Percentiles rank a stretch among this genome's conserved stretches.
These are phyloP conservation scores for Synchytrium microbalum DNA, from an alignment of 371 early-diverging fungal genomes.

Conservation along the genomic window DNA sequence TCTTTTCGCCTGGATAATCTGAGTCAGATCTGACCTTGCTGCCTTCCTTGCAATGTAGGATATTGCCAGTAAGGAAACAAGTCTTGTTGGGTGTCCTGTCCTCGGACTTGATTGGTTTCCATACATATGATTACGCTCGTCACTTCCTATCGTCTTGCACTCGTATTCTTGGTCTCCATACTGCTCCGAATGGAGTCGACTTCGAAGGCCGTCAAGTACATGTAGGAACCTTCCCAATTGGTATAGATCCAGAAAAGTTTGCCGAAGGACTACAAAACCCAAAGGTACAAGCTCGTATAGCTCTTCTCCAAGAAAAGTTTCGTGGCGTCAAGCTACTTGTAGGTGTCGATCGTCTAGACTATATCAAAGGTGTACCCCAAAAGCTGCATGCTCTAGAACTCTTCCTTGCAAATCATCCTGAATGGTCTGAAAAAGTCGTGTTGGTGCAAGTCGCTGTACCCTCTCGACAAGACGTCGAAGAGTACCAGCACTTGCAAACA, in stretches of 20 bases:
- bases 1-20: conserved; percentile 2
- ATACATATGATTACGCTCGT: conserved; percentile 98
- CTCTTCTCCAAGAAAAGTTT: conserved; percentile 73
- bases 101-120: conserved; percentile 95
- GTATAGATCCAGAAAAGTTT: conserved; percentile 97
- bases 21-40: conserved; percentile 23
- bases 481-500: conserved; percentile 86
- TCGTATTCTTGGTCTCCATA: conserved; percentile 82
- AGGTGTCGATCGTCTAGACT: conserved; percentile 98
- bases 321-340: conserved; percentile 85
- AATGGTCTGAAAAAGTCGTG: conserved; percentile 87
- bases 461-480: conserved; percentile 88
- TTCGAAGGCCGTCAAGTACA: conserved; percentile 80
- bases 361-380: conserved; percentile 99
- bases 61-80: conserved; percentile 84
- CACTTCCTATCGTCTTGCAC: conserved; percentile 97
- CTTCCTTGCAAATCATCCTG: conserved; percentile 83
- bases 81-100: conserved; percentile 86
- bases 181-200: conserved; percentile 89
- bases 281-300: conserved; percentile 69
- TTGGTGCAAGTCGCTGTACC: conserved; percentile 98
- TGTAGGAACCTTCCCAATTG: conserved; percentile 98
- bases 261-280: conserved; percentile 49
- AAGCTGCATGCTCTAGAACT: conserved; percentile 94
- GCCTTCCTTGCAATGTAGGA: conserved; percentile 47